These are phyloP conservation scores for Leptographium galeiforme DNA, from an alignment of 2,329 filamentous ascomycete species.

Conservation along the genomic window DNA sequence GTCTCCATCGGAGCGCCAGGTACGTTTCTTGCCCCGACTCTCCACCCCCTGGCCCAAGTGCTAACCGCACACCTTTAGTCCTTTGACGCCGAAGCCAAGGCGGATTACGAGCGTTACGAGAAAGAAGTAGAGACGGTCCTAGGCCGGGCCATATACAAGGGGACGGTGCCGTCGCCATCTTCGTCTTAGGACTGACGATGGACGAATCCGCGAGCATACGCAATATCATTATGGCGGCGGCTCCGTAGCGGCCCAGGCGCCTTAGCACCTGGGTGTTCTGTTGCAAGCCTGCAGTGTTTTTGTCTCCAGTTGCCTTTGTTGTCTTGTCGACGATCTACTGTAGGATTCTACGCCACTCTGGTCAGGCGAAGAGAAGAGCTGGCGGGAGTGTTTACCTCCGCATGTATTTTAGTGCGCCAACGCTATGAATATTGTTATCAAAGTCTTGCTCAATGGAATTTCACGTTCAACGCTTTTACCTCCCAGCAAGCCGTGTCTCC, in stretches of 20 bases:
- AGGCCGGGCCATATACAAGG: constrained; percentile 6
- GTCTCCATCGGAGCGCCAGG: constrained; percentile 26
- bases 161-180: neutral
- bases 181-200: neutral
- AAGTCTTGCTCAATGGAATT: neutral
- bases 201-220: neutral
- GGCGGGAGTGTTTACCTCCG: no score
- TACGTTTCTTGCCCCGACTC: constrained; percentile 12
- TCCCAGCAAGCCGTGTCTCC: neutral
- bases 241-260: no score
- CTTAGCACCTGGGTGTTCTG: no score
- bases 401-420: no score
- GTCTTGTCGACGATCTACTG: neutral
- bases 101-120: constrained; percentile 17
- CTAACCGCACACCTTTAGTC: constrained; percentile 12
- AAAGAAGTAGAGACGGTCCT: constrained; percentile 16
- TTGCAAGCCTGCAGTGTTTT: no score
- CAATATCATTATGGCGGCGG: no score
- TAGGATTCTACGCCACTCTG: no score
- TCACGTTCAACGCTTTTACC: no score
- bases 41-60: neutral
- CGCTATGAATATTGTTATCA: neutral
- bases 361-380: no score
- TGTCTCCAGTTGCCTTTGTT: neutral
- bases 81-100: constrained; percentile 21